A percentile compares a stretch with the other conserved stretches of the same genome.
Conservation (phyloP, 129 eudicot species). For the Dittrichia graveolens region DNA sequence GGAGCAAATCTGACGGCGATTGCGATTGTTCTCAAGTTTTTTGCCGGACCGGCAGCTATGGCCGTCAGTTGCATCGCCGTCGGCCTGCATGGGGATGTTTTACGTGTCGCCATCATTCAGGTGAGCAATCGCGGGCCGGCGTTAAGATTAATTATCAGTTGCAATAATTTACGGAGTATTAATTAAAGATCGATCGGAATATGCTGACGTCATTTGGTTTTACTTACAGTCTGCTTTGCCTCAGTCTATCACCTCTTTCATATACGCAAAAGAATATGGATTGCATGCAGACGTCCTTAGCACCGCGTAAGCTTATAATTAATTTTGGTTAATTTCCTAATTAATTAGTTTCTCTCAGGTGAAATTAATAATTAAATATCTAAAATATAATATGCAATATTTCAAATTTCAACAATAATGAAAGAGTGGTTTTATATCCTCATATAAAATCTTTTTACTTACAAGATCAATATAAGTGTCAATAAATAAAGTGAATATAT, state of each 20-base stretch:
- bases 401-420: no score
- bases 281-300: slow-evolving; percentile 85
- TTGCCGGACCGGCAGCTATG: slow-evolving; percentile 87
- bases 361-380: no score
- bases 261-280: slow-evolving; percentile 82
- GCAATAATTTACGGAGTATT: no score
- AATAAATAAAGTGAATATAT: no score
- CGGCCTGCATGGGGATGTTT: slow-evolving; percentile 80
- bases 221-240: slow-evolving; percentile 76
- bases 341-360: no score
- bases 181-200: no score
- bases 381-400: no score
- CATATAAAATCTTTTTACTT: no score
- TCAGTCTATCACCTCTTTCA: slow-evolving; percentile 80
- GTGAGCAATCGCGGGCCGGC: slow-evolving; percentile 18
- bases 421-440: no score
- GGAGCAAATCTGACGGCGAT: slow-evolving; percentile 59
- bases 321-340: no score
- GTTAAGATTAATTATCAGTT: not conserved
- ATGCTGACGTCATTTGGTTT: not conserved
- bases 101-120: slow-evolving; percentile 89
- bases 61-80: slow-evolving; percentile 69
- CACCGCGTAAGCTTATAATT: slow-evolving; percentile 60
- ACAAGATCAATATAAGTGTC: no score
- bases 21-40: slow-evolving; percentile 75